Evolutionary conservation across 805 yeast species (phyloP).

Genomic region (Diddensiella santjacobensis): DNA sequence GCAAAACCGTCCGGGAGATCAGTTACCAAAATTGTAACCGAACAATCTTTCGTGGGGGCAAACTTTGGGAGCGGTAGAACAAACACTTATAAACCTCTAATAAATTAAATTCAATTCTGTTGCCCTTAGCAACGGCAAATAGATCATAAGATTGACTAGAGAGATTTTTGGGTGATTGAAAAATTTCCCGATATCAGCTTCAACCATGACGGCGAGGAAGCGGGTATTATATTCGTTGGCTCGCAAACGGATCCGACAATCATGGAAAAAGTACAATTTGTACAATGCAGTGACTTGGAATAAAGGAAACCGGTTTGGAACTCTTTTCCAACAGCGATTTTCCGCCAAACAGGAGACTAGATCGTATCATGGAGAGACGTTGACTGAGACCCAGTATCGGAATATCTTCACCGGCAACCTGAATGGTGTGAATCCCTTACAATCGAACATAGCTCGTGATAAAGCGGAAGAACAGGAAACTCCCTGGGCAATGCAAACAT

Average conservation of each 20-base stretch:
- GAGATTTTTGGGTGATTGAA: too few species aligned
- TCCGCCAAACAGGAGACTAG: constrained; percentile 85
- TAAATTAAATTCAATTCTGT: too few species aligned
- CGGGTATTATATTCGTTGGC: constrained; percentile 33
- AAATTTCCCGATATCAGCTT: neutral
- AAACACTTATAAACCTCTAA: too few species aligned
- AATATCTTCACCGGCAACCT: constrained; percentile 61
- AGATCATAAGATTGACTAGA: too few species aligned
- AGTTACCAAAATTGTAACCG: too few species aligned
- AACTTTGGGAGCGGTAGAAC: too few species aligned
- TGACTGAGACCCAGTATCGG: constrained; percentile 82
- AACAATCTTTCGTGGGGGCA: too few species aligned
- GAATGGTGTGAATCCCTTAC: constrained; percentile 84
- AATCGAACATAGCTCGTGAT: constrained; percentile 67
- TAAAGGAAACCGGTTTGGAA: constrained; percentile 53
- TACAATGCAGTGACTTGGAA: constrained; percentile 79
- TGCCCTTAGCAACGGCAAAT: too few species aligned
- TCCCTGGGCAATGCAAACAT: constrained; percentile 85
- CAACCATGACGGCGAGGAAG: constrained; percentile 15
- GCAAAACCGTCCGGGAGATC: too few species aligned
- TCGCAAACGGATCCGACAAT: constrained; percentile 58
- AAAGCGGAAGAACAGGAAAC: constrained; percentile 39
- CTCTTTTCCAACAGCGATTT: constrained; percentile 93
- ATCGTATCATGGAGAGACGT: constrained; percentile 91
- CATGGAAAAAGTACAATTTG: constrained; percentile 87